Evolutionary conservation across 257 asterid species (phyloP).

Genomic region (Rauvolfia tetraphylla): DNA sequence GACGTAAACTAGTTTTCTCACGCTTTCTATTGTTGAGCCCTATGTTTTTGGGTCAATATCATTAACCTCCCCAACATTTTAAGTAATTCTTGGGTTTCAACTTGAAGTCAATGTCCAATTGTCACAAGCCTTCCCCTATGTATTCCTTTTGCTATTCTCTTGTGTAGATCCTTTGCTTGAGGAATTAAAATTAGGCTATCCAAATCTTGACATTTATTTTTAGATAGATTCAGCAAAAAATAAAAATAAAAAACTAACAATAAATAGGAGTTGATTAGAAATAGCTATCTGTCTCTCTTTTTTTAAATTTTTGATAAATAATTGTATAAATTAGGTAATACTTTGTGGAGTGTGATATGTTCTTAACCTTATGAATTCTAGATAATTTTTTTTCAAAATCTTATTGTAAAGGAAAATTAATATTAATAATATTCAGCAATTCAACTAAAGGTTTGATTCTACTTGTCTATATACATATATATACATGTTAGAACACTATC

Average conservation of each 20-base stretch:
- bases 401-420: no score
- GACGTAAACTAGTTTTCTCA: constrained; percentile 25
- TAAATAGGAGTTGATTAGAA: background rate
- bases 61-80: constrained; percentile 10
- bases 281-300: background rate
- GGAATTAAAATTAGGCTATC: background rate
- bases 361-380: no score
- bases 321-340: no score
- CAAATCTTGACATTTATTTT: background rate
- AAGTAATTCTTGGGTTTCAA: background rate
- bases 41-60: constrained; percentile 2
- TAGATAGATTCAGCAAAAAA: no score
- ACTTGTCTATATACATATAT: no score
- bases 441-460: no score
- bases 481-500: no score
- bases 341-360: background rate
- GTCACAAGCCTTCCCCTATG: background rate
- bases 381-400: background rate
- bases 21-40: constrained; percentile 10
- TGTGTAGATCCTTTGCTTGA: background rate
- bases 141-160: background rate
- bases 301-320: no score
- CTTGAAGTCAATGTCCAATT: background rate
- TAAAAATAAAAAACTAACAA: background rate
- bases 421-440: no score